Evolutionary conservation across 345 rosid species (phyloP).

Genomic region (Aegle marmelos): DNA sequence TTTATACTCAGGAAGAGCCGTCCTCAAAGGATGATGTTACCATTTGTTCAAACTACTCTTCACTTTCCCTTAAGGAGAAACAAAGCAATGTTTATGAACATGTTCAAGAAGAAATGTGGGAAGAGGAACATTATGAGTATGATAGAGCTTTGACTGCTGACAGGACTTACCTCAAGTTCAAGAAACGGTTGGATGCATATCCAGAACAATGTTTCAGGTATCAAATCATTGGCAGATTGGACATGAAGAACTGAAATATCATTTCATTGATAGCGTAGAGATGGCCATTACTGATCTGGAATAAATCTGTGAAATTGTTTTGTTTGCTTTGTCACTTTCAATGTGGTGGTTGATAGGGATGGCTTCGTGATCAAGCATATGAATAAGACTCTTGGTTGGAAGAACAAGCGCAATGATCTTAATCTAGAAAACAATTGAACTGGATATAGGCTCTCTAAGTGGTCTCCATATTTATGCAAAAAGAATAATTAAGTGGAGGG

Average conservation of each 20-base stretch:
- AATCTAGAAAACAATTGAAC: neutral
- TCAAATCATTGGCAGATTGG: neutral
- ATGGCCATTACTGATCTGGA: neutral
- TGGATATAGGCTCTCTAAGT: neutral
- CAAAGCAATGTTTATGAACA: conserved; percentile 31
- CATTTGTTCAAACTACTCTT: conserved; percentile 32
- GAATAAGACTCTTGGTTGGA: neutral
- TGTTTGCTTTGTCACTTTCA: neutral
- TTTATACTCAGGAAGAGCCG: conserved; percentile 53
- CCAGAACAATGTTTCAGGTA: conserved; percentile 96
- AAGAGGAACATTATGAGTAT: conserved; percentile 69
- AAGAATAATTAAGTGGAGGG: neutral
- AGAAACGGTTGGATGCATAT: conserved; percentile 69
- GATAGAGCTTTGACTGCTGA: conserved; percentile 80
- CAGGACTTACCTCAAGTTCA: conserved; percentile 85
- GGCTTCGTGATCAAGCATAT: neutral
- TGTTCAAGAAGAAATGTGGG: conserved; percentile 64
- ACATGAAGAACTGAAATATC: neutral
- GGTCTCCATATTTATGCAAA: neutral
- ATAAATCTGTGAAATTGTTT: neutral
- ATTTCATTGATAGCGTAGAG: neutral
- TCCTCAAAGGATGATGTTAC: conserved; percentile 39
- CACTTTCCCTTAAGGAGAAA: conserved; percentile 49
- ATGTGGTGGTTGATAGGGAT: too few relatives aligned
- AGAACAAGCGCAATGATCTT: neutral